phyloP scores from a whole-genome alignment of 345 rosid species.

The Linum lewisii region DNA sequence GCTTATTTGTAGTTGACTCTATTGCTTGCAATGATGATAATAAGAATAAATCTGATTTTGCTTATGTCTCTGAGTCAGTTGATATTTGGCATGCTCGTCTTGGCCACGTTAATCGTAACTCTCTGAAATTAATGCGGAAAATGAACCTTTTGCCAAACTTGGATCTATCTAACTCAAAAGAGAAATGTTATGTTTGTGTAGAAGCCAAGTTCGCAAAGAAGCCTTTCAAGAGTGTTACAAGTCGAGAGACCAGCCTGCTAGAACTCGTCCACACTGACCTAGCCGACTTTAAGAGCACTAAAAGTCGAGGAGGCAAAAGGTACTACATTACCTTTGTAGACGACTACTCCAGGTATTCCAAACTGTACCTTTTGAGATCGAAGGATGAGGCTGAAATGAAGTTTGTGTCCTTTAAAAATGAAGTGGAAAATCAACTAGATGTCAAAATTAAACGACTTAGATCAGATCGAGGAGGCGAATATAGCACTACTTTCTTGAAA shows the following conservation, averaged over 20 bases:
- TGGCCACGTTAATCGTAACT: background rate
- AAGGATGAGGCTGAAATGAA: background rate
- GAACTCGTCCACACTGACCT: background rate
- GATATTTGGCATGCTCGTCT: background rate
- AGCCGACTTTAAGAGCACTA: background rate
- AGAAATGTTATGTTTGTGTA: no score
- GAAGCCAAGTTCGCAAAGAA: no score
- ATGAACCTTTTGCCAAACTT: no score
- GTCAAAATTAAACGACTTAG: no score
- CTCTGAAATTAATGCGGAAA: background rate
- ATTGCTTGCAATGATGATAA: no score
- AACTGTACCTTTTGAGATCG: background rate
- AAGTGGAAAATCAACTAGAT: background rate
- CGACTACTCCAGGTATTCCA: constrained; percentile 7
- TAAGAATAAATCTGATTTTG: background rate
- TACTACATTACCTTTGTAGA: background rate
- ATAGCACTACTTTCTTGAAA: no score
- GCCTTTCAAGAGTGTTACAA: no score
- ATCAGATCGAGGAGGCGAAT: no score
- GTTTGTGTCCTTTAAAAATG: background rate
- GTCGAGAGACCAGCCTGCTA: background rate
- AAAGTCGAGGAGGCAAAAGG: background rate
- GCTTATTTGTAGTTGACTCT: background rate
- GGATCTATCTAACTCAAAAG: no score
- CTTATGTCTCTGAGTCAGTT: no score